These are phyloP conservation scores for Verticillium albo-atrum DNA, from an alignment of 2,329 filamentous ascomycete genomes.

Conservation along the genomic window DNA sequence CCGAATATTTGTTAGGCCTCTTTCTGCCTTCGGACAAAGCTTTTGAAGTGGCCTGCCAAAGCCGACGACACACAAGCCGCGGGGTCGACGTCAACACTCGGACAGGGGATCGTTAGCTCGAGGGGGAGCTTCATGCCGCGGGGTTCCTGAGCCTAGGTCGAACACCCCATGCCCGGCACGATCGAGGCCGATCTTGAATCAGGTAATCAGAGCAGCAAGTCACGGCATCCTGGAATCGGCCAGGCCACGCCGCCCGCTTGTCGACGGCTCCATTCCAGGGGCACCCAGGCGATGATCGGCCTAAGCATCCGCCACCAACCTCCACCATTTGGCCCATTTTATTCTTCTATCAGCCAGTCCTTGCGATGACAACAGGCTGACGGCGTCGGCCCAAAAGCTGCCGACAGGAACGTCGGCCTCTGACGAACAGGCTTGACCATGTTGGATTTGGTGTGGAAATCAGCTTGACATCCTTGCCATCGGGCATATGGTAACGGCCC, in stretches of 20 bases:
- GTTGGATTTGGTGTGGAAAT: too few relatives aligned
- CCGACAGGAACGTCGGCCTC: slow-evolving; percentile 5
- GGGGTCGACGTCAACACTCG: background rate
- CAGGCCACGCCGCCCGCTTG: background rate
- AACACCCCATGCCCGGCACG: background rate
- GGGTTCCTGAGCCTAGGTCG: background rate
- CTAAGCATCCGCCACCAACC: background rate
- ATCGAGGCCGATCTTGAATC: background rate
- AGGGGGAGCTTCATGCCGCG: background rate
- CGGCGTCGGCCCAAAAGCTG: slow-evolving; percentile 10
- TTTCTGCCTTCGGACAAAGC: too few relatives aligned
- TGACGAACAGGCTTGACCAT: background rate
- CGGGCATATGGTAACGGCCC: background rate
- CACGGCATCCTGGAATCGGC: background rate
- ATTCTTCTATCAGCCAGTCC: background rate
- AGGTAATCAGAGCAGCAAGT: background rate
- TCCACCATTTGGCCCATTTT: background rate
- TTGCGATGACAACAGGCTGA: background rate
- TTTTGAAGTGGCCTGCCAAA: too few relatives aligned
- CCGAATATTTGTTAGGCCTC: too few relatives aligned
- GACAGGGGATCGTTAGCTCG: background rate
- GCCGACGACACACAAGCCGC: background rate
- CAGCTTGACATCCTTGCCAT: background rate
- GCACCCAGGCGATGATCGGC: background rate
- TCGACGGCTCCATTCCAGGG: background rate